These are phyloP conservation scores for Hypoxylon sp. DNA, from an alignment of 2,329 filamentous ascomycete genomes.

Conservation along the genomic window DNA sequence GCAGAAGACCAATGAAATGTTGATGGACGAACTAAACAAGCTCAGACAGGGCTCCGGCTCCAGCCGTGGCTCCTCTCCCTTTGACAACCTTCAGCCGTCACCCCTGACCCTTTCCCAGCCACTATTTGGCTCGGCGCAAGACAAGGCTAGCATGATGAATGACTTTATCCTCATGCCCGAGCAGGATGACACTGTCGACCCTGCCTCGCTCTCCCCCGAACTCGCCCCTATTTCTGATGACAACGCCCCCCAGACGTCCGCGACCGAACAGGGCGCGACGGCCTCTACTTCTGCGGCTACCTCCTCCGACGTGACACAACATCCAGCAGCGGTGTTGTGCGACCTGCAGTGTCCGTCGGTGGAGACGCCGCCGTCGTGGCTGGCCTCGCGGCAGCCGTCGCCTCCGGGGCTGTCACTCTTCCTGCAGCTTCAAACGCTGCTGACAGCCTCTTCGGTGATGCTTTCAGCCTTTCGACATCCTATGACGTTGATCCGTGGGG, in stretches of 20 bases:
- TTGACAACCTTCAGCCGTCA: conserved; percentile 54
- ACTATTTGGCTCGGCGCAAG: conserved; percentile 56
- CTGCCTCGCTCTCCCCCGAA: conserved; percentile 66
- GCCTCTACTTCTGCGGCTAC: conserved; percentile 45
- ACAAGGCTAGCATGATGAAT: conserved; percentile 51
- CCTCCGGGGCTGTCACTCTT: conserved; percentile 53
- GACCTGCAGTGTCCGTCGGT: conserved; percentile 99
- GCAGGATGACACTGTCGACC: conserved; percentile 63
- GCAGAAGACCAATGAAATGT: conserved; percentile 59
- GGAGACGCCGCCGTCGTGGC: conserved; percentile 61
- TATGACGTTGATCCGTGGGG: conserved; percentile 76
- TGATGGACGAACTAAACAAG: conserved; percentile 60
- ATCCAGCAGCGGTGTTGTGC: conserved; percentile 99
- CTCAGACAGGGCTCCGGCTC: conserved; percentile 56
- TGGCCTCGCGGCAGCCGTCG: conserved; percentile 53
- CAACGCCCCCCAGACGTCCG: conserved; percentile 39
- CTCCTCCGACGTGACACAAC: conserved; percentile 96
- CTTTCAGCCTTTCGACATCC: conserved; percentile 73
- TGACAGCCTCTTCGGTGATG: conserved; percentile 73
- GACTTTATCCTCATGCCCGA: conserved; percentile 53
- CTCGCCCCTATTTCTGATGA: conserved; percentile 61
- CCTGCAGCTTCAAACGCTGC: conserved; percentile 66
- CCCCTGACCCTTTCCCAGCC: conserved; percentile 66
- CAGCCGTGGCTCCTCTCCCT: conserved; percentile 52
- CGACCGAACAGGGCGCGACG: conserved; percentile 34